These are phyloP conservation scores for Leccinum arenicola DNA, from an alignment of 768 basidiomycete species.

Conservation along the genomic window DNA sequence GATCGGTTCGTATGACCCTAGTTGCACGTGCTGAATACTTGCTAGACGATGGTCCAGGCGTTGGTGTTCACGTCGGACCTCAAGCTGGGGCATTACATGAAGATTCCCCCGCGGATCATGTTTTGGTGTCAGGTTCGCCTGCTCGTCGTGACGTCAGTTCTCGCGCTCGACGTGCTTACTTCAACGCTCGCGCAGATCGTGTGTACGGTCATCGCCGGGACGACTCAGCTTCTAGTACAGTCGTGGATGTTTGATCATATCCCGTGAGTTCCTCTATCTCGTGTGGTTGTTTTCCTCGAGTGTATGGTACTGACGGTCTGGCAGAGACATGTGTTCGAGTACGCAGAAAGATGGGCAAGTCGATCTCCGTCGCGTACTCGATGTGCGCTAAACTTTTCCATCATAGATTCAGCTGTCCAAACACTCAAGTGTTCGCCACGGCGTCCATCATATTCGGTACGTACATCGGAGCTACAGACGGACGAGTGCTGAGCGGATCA, in stretches of 20 bases:
- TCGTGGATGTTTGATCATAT: conserved; percentile 66
- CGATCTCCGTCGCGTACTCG: not conserved
- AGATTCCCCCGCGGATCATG: conserved; percentile 67
- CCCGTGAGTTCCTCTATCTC: conserved; percentile 36
- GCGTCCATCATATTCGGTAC: conserved; percentile 52
- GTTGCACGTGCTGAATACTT: conserved; percentile 2
- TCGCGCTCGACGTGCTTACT: not conserved
- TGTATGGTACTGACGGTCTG: not conserved
- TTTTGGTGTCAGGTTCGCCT: conserved; percentile 55
- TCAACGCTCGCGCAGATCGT: conserved; percentile 42
- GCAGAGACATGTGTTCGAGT: conserved; percentile 45
- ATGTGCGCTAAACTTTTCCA: not conserved
- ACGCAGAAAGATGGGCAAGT: conserved; percentile 40
- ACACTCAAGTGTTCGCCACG: conserved; percentile 51
- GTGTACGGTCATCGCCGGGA: conserved; percentile 66
- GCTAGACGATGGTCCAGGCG: conserved; percentile 41
- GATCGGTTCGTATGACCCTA: not conserved
- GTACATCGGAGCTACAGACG: not conserved
- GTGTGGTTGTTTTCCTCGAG: not conserved
- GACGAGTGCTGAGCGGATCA: conserved; percentile 7
- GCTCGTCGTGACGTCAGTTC: not conserved
- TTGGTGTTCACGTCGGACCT: conserved; percentile 71
- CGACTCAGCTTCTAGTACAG: conserved; percentile 74
- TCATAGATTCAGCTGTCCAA: conserved; percentile 48
- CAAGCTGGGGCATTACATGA: conserved; percentile 71